Evolutionary conservation across 768 basidiomycete species (phyloP).

Genomic region (Clitopilus passeckerianus): DNA sequence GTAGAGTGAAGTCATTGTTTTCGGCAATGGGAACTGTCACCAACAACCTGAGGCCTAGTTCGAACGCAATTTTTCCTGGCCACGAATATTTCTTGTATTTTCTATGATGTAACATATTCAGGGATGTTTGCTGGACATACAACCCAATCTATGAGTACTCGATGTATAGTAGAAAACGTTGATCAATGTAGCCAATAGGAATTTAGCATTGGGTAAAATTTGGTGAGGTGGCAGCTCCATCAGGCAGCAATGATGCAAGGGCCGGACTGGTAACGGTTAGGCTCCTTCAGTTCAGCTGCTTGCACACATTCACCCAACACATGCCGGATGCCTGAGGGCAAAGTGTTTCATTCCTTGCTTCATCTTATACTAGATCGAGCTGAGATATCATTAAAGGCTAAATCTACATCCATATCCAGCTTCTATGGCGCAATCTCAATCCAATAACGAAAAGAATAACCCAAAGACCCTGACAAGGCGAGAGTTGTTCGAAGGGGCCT

Average conservation of each 20-base stretch:
- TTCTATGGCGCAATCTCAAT: conserved; percentile 5
- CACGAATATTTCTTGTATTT: background rate
- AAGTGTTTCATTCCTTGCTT: background rate
- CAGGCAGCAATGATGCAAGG: background rate
- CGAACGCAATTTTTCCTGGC: too few species aligned
- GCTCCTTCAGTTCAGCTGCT: background rate
- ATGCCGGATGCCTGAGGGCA: background rate
- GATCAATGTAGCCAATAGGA: conserved; percentile 1
- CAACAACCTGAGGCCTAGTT: background rate
- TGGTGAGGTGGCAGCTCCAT: conserved; percentile 1
- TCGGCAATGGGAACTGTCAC: background rate
- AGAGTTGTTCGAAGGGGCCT: conserved; percentile 47
- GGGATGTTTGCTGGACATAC: background rate
- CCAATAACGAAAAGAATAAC: conserved; percentile 14
- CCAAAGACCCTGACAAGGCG: conserved; percentile 31
- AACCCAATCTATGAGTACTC: background rate
- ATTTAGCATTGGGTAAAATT: background rate
- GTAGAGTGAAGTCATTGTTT: background rate
- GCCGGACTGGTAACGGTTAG: background rate
- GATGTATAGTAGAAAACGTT: background rate
- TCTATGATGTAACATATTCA: background rate
- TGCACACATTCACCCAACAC: background rate
- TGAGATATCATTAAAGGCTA: background rate
- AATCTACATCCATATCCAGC: background rate
- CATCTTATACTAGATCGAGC: background rate